These are phyloP conservation scores for Cercophora scortea DNA, from an alignment of 495 filamentous ascomycete species.

Conservation along the genomic window DNA sequence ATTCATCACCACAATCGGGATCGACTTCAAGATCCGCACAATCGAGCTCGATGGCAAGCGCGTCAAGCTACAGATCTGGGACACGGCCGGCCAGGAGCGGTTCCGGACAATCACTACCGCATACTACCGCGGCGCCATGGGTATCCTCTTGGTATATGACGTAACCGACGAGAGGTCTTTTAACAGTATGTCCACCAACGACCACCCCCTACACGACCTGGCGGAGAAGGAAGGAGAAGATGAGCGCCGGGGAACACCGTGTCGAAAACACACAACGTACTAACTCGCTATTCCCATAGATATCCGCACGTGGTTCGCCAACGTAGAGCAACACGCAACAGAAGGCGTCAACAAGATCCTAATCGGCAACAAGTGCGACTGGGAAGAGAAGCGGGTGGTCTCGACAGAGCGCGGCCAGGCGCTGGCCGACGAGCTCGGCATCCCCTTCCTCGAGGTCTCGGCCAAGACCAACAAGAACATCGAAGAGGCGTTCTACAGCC, in stretches of 20 bases:
- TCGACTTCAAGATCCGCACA: constrained; percentile 99
- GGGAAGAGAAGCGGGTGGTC: constrained; percentile 96
- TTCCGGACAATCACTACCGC: constrained; percentile 98
- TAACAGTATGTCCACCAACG: constrained; percentile 65
- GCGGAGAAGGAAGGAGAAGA: too few relatives aligned
- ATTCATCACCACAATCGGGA: constrained; percentile 99
- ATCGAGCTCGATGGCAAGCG: constrained; percentile 98
- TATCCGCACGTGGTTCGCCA: constrained; percentile 98
- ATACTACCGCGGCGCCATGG: constrained; percentile 98
- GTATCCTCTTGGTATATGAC: constrained; percentile 95
- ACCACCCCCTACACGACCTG: too few relatives aligned
- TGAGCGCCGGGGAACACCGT: too few relatives aligned
- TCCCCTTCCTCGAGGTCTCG: constrained; percentile 96
- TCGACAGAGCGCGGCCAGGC: constrained; percentile 89
- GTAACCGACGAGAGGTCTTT: constrained; percentile 97
- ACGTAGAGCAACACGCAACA: constrained; percentile 97
- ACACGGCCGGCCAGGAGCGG: constrained; percentile 94
- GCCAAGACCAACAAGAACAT: constrained; percentile 99
- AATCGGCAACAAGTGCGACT: constrained; percentile 99
- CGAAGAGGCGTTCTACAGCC: constrained; percentile 94
- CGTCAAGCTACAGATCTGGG: constrained; percentile 99
- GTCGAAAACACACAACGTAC: too few relatives aligned
- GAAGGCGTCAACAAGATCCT: constrained; percentile 99
- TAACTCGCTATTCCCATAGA: constrained; percentile 43
- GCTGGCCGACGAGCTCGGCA: constrained; percentile 90